Percentiles rank a stretch among this genome's conserved stretches.
Evolutionary conservation across 1,284 basidiomycete genomes (phyloP).

Genomic region (Phellopilus nigrolimitatus): DNA sequence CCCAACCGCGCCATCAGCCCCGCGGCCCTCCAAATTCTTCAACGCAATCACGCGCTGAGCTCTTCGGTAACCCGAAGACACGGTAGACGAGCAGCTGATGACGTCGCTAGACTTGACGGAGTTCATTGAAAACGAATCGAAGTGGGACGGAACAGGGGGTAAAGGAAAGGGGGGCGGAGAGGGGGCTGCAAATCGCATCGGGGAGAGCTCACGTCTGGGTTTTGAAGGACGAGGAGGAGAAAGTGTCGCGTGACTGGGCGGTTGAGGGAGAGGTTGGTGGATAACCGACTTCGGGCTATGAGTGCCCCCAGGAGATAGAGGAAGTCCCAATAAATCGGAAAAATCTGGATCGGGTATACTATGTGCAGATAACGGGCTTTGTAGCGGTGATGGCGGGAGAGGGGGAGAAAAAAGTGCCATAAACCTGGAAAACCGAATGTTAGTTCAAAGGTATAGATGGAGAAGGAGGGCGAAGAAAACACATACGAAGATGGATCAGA

Average conservation of each 20-base stretch:
- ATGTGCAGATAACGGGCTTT: conserved; percentile 9
- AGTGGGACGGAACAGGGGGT: conserved; percentile 8
- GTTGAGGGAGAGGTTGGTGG: conserved; percentile 2
- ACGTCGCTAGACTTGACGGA: conserved; percentile 9
- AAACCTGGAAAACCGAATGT: conserved; percentile 1
- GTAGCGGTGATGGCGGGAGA: conserved; percentile 3
- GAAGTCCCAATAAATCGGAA: not conserved
- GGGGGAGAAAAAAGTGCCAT: conserved; percentile 14
- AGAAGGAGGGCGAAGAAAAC: not conserved
- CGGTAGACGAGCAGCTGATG: conserved; percentile 24
- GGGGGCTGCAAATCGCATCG: conserved; percentile 17
- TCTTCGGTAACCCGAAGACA: conserved; percentile 24
- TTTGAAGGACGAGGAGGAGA: conserved; percentile 20
- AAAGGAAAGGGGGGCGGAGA: conserved; percentile 19
- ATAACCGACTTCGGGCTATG: not conserved
- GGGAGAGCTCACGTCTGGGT: conserved; percentile 12
- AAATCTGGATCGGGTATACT: conserved; percentile 9
- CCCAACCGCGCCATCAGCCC: conserved; percentile 21
- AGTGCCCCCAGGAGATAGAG: not conserved
- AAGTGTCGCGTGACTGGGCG: not conserved
- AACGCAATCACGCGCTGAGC: conserved; percentile 48
- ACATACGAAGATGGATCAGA: conserved; percentile 7
- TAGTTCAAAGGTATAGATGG: not conserved
- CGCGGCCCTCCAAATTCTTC: conserved; percentile 57
- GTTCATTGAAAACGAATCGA: conserved; percentile 2